Evolutionary conservation across 2,329 filamentous ascomycete species (phyloP).

Genomic region (Alternaria infectoria): DNA sequence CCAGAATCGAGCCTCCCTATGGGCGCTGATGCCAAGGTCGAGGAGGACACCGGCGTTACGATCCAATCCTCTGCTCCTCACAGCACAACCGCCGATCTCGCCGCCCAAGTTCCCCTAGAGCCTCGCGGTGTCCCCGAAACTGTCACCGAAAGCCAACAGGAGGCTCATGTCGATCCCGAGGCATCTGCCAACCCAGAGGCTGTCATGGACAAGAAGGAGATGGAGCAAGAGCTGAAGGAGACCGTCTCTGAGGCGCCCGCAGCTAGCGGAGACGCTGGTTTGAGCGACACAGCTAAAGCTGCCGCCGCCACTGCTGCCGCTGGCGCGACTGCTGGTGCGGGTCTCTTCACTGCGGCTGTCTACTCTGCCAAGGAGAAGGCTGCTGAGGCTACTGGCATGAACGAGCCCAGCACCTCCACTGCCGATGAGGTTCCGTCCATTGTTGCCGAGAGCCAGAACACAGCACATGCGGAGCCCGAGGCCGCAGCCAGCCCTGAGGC

Average conservation of each 20-base stretch:
- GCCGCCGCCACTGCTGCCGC: slow-evolving; percentile 41
- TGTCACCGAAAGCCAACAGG: slow-evolving; percentile 74
- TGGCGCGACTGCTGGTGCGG: slow-evolving; percentile 50
- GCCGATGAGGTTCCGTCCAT: slow-evolving; percentile 59
- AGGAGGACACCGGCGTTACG: slow-evolving; percentile 48
- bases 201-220: slow-evolving; percentile 72
- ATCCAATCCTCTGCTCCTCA: slow-evolving; percentile 52
- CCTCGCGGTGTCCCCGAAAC: slow-evolving; percentile 60
- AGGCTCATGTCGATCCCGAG: slow-evolving; percentile 69
- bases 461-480: slow-evolving; percentile 67
- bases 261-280: slow-evolving; percentile 34
- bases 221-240: slow-evolving; percentile 73
- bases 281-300: slow-evolving; percentile 17
- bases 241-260: slow-evolving; percentile 63
- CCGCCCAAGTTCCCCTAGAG: slow-evolving; percentile 54
- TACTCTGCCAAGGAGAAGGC: slow-evolving; percentile 44
- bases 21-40: slow-evolving; percentile 52
- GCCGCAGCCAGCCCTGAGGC: slow-evolving; percentile 69
- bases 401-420: slow-evolving; percentile 41
- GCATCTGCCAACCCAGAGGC: slow-evolving; percentile 70
- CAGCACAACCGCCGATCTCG: slow-evolving; percentile 56
- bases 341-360: slow-evolving; percentile 44
- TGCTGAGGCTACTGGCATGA: slow-evolving; percentile 49
- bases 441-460: slow-evolving; percentile 73
- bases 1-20: slow-evolving; percentile 84